phyloP scores from a whole-genome alignment of 164 flowering plant species.

The Vitis rotundifolia region DNA sequence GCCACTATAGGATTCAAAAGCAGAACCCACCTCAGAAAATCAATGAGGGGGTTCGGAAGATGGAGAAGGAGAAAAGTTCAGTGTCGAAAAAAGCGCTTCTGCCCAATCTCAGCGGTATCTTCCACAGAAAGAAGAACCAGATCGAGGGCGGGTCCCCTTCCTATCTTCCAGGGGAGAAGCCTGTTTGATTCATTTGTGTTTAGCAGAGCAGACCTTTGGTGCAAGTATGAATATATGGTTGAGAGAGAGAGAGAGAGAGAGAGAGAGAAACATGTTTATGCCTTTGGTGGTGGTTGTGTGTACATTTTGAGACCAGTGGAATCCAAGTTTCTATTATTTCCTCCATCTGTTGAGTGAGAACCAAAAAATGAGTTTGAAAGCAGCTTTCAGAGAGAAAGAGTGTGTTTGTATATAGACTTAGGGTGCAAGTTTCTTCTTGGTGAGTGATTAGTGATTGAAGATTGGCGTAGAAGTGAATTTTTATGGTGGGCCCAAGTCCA shows the following conservation, averaged over 20 bases:
- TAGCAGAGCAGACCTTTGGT: constrained; percentile 1
- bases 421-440: neutral
- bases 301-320: constrained; percentile 12
- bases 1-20: constrained; percentile 34
- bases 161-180: constrained; percentile 68
- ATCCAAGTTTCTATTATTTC: constrained; percentile 1
- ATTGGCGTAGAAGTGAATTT: neutral
- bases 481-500: neutral
- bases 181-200: constrained; percentile 28
- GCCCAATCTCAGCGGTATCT: constrained; percentile 69
- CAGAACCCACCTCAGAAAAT: constrained; percentile 30
- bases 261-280: constrained; percentile 2
- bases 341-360: neutral
- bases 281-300: constrained; percentile 6
- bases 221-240: constrained; percentile 1
- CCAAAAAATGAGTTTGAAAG: neutral
- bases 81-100: constrained; percentile 55
- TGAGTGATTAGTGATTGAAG: constrained; percentile 2
- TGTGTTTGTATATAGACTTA: constrained; percentile 9
- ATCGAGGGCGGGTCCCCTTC: constrained; percentile 67
- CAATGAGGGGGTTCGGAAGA: constrained; percentile 28
- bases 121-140: constrained; percentile 63
- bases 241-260: neutral
- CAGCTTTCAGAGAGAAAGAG: neutral
- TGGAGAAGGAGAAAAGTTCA: constrained; percentile 50